Conservation (phyloP, 2,329 filamentous ascomycete genomes). For the Cadophora malorum region DNA sequence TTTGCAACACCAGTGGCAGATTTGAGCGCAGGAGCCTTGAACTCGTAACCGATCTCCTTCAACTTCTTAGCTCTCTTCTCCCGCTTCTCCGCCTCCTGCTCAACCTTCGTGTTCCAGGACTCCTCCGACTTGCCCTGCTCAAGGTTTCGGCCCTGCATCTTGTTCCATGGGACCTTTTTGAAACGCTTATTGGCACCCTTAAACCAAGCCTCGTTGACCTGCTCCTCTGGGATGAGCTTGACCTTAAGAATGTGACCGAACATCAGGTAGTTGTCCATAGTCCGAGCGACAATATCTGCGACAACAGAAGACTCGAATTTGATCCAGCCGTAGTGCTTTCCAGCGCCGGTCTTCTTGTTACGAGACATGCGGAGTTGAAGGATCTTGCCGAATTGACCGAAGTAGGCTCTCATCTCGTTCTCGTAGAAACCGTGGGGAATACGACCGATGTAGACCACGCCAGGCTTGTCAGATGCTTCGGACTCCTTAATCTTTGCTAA, state of each 20-base stretch:
- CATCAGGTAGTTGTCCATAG: constrained; percentile 97
- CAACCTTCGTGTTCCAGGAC: constrained; percentile 78
- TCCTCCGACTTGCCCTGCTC: constrained; percentile 75
- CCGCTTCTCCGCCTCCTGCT: constrained; percentile 75
- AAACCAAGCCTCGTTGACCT: constrained; percentile 83
- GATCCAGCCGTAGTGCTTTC: constrained; percentile 94
- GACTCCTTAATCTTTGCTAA: constrained; percentile 51
- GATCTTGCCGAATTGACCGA: constrained; percentile 89
- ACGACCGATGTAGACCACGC: constrained; percentile 88
- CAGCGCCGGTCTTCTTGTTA: constrained; percentile 88
- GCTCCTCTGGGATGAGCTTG: constrained; percentile 75
- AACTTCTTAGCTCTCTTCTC: constrained; percentile 74
- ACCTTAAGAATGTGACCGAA: constrained; percentile 95
- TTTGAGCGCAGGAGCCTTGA: constrained; percentile 76
- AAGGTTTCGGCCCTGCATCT: constrained; percentile 79
- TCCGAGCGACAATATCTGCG: constrained; percentile 91
- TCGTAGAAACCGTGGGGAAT: constrained; percentile 98
- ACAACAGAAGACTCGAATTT: constrained; percentile 81
- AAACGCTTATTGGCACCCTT: constrained; percentile 90
- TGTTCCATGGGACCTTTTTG: constrained; percentile 87
- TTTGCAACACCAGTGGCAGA: constrained; percentile 59
- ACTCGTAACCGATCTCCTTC: constrained; percentile 83
- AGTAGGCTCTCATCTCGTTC: constrained; percentile 91
- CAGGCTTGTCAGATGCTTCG: constrained; percentile 62
- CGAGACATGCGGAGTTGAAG: constrained; percentile 80